Evolutionary conservation across 805 yeast genomes (phyloP).

Genomic region (Candida sithepensis): DNA sequence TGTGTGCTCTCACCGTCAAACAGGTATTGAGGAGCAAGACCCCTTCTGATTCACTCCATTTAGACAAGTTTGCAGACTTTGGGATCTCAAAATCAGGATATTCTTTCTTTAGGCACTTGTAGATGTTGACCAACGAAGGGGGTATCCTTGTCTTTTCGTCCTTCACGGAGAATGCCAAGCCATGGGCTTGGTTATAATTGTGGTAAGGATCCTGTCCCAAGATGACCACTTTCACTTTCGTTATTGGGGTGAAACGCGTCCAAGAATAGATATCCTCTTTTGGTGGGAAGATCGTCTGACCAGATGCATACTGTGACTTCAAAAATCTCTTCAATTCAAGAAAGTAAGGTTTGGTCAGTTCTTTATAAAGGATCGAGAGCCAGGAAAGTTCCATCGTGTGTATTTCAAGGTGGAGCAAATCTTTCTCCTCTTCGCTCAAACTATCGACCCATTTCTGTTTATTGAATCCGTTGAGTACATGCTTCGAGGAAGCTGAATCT

Average conservation of each 20-base stretch:
- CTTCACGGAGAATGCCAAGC: conserved; percentile 87
- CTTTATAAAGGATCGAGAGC: conserved; percentile 65
- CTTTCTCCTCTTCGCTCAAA: conserved; percentile 44
- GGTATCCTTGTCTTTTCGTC: conserved; percentile 82
- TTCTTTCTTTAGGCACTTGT: conserved; percentile 63
- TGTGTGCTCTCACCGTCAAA: conserved; percentile 87
- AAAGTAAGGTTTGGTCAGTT: conserved; percentile 83
- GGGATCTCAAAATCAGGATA: conserved; percentile 71
- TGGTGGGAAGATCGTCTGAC: conserved; percentile 72
- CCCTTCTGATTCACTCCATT: conserved; percentile 80
- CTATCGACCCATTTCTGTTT: conserved; percentile 49
- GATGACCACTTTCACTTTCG: conserved; percentile 69
- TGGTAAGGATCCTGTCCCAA: conserved; percentile 98
- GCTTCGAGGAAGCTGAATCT: neutral
- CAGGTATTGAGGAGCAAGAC: conserved; percentile 85
- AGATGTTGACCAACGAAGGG: conserved; percentile 82
- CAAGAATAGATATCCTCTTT: conserved; percentile 78
- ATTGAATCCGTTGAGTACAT: conserved; percentile 32
- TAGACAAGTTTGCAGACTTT: conserved; percentile 60
- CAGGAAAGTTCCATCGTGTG: conserved; percentile 70
- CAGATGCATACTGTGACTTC: conserved; percentile 36
- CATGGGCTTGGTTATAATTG: conserved; percentile 90
- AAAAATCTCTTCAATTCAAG: conserved; percentile 66
- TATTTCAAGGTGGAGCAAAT: conserved; percentile 63
- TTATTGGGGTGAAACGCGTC: conserved; percentile 81